Base-by-base conservation (phyloP, 768 basidiomycete genomes). In the Agaricus bisporus region DNA sequence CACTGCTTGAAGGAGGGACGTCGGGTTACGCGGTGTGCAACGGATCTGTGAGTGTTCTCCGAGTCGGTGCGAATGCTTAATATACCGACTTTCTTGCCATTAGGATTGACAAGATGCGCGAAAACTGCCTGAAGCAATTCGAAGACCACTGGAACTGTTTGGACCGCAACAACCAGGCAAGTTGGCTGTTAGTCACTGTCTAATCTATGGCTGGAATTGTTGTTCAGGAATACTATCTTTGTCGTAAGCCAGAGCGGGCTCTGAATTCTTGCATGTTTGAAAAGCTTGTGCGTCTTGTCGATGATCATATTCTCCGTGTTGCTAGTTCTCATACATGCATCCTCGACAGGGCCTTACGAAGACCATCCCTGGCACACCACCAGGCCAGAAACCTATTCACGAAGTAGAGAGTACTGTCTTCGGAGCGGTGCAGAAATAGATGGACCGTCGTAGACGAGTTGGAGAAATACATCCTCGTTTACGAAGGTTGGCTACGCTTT, bases 1-100 rank as follows among this genome's bases (percentile, higher is more conserved):
- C 92, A 95, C 67, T 99, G 97, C 70, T 66, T 98, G 73, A 89
- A 90, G 77, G 97, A 98, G 69, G 97, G 97, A 10, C 73, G 97
- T 60, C 84, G 91, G 60, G 95, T 98, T 53, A 98, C 97, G 51
- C 80, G 97, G 60, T 99, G 97, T 69, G 90, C 95, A 44, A 84
- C 85, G 32, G 94, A 98, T 65, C 64, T 99, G 97, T 98, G 61
- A 66, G 91, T 81, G 53, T 42, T 37, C 15, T 14, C 4, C 25
- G 4, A 15, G 8, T 14, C 28, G 17, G 49, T 45, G 7, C 11
- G 7, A 12, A 26, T 12, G 47, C 25, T 41, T 14, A n/a, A n/a
- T n/a, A 41, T 5, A 10, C 29, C 49, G 26, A 41, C 36, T 17
- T 32, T 6, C 20, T 44, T 22, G 42, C 58, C 41, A 48, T 25